These are phyloP conservation scores for Moesziomyces antarcticus DNA, from an alignment of 1,284 basidiomycete genomes.

Conservation along the genomic window DNA sequence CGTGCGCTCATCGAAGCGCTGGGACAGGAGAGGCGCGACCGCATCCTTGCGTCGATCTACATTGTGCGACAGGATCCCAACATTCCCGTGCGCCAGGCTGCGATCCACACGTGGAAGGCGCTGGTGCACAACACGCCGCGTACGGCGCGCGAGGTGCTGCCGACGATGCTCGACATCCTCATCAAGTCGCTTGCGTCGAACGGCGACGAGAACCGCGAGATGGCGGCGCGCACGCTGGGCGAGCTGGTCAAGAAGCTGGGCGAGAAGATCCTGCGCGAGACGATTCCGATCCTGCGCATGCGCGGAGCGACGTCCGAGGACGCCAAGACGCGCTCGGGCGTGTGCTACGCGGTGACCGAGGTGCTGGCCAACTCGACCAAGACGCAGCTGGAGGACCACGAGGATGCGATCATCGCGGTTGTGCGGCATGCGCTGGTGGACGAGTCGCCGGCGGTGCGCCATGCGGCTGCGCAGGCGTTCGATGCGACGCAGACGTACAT, in stretches of 20 bases:
- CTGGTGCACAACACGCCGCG: constrained; percentile 80
- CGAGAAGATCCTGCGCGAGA: constrained; percentile 87
- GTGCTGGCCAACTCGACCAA: constrained; percentile 90
- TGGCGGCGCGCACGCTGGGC: constrained; percentile 69
- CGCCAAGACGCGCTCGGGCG: constrained; percentile 83
- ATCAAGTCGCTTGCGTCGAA: constrained; percentile 80
- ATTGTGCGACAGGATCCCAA: constrained; percentile 94
- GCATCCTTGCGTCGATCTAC: constrained; percentile 89
- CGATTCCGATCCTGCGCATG: constrained; percentile 79
- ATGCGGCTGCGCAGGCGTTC: constrained; percentile 92
- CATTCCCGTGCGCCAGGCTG: constrained; percentile 86
- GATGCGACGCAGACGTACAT: constrained; percentile 90
- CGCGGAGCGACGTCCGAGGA: constrained; percentile 76
- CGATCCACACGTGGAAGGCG: constrained; percentile 98
- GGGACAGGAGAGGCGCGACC: constrained; percentile 87
- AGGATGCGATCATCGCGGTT: constrained; percentile 83
- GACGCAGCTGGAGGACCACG: constrained; percentile 85
- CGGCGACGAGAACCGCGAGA: constrained; percentile 90
- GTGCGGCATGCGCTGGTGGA: constrained; percentile 88
- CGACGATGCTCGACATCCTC: constrained; percentile 74
- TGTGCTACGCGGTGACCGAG: constrained; percentile 87
- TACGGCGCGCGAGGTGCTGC: constrained; percentile 90
- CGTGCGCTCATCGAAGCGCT: constrained; percentile 87
- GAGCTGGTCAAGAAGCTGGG: constrained; percentile 97
- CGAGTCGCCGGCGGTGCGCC: constrained; percentile 83